Percentiles rank a stretch among this genome's conserved stretches.
phyloP scores from a whole-genome alignment of 1,139 yeast species.

The Debaryomyces coudertii region DNA sequence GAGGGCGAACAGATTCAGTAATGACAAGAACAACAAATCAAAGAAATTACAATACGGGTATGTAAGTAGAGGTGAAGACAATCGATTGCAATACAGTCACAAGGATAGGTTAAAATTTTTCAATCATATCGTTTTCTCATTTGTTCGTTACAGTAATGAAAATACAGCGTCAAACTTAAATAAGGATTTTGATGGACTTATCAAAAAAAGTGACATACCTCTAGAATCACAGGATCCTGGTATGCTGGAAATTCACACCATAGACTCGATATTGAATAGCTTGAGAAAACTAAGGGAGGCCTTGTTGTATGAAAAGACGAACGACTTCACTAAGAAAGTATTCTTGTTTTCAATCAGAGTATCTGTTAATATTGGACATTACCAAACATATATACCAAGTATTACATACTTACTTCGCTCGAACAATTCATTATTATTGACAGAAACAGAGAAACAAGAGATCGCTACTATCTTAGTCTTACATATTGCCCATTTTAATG shows the following conservation, averaged over 20 bases:
- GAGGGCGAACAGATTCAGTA: slow-evolving; percentile 23
- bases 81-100: slow-evolving; percentile 47
- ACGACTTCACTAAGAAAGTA: slow-evolving; percentile 49
- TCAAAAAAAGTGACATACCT: slow-evolving; percentile 1
- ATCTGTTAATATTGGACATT: slow-evolving; percentile 51
- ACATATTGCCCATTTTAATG: slow-evolving; percentile 52
- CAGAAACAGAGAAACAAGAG: slow-evolving; percentile 39
- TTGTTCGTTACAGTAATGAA: slow-evolving; percentile 31
- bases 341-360: slow-evolving; percentile 53
- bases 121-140: slow-evolving; percentile 34
- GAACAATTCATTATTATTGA: slow-evolving; percentile 23
- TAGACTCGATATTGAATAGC: slow-evolving; percentile 33
- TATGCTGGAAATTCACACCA: slow-evolving; percentile 12
- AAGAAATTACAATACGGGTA: slow-evolving; percentile 45
- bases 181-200: slow-evolving; percentile 19
- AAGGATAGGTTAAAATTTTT: slow-evolving; percentile 44
- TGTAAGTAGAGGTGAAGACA: slow-evolving; percentile 63
- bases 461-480: slow-evolving; percentile 43
- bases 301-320: slow-evolving; percentile 38
- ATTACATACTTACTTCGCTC: slow-evolving; percentile 40
- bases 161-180: slow-evolving; percentile 23
- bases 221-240: slow-evolving; percentile 8
- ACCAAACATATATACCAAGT: slow-evolving; percentile 61
- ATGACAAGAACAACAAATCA: slow-evolving; percentile 11
- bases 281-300: slow-evolving; percentile 59